Conservation (phyloP, 192 early-diverging fungal species). For the Coemansia sp. region DNA sequence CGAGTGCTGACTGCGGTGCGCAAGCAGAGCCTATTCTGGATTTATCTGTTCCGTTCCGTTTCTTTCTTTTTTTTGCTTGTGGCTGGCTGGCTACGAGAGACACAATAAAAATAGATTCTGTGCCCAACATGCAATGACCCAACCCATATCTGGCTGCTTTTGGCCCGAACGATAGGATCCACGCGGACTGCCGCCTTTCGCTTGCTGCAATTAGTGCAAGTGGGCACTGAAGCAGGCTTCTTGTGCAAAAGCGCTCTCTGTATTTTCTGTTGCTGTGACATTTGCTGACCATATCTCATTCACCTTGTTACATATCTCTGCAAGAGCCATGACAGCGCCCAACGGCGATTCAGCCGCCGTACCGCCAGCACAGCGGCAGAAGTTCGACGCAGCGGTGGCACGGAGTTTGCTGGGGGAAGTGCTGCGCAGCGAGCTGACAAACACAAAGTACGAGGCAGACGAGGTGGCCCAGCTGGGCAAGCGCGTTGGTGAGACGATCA, state of each 20-base stretch:
- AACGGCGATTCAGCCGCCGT: slow-evolving; percentile 2
- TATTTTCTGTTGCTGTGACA: not conserved
- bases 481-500: slow-evolving; percentile 28
- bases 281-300: not conserved
- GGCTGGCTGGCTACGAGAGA: not conserved
- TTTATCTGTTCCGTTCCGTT: not conserved
- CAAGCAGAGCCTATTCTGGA: not conserved
- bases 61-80: not conserved
- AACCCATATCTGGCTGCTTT: no score
- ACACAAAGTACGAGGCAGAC: slow-evolving; percentile 21
- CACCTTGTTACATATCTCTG: no score
- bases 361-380: slow-evolving; percentile 24
- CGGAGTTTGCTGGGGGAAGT: slow-evolving; percentile 19
- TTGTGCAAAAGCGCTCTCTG: no score
- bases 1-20: slow-evolving; percentile 41
- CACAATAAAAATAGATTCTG: not conserved
- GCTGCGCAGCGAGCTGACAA: slow-evolving; percentile 26
- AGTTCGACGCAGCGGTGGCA: slow-evolving; percentile 24
- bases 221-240: no score
- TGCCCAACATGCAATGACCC: no score
- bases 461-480: slow-evolving; percentile 18
- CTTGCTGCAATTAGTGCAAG: no score
- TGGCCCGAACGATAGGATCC: no score
- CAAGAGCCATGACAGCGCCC: not conserved
- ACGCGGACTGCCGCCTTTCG: no score